phyloP scores from a whole-genome alignment of 2,329 filamentous ascomycete species.

The Colletotrichum cordylinicola region DNA sequence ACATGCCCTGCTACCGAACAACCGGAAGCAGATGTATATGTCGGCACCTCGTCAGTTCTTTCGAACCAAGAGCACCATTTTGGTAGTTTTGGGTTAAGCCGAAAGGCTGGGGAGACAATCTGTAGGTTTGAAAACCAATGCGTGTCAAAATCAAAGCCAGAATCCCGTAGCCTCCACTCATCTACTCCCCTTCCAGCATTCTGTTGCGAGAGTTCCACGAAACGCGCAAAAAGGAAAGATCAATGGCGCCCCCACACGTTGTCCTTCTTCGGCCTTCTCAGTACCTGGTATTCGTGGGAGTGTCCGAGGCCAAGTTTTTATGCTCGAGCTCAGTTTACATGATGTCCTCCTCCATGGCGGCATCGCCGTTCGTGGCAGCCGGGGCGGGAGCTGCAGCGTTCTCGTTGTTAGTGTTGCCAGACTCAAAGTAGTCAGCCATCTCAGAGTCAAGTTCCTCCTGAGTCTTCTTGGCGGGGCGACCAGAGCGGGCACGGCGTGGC shows the following conservation, averaged over 20 bases:
- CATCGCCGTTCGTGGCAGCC: constrained; percentile 55
- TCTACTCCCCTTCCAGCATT: constrained; percentile 12
- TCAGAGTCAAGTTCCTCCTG: constrained; percentile 95
- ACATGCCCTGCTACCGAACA: constrained; percentile 8
- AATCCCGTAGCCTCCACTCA: constrained; percentile 9
- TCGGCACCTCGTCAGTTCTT: background rate
- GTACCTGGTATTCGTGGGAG: background rate
- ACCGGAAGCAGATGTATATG: constrained; percentile 1
- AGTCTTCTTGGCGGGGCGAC: constrained; percentile 82
- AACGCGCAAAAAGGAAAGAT: constrained; percentile 14
- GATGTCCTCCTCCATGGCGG: constrained; percentile 72
- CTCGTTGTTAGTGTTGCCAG: constrained; percentile 46
- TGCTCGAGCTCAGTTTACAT: constrained; percentile 37
- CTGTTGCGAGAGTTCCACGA: constrained; percentile 5
- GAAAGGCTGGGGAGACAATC: constrained; percentile 9
- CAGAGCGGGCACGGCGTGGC: constrained; percentile 60
- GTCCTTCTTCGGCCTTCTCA: background rate
- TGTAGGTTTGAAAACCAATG: constrained; percentile 17
- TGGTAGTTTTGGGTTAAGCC: constrained; percentile 8
- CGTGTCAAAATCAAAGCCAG: constrained; percentile 13
- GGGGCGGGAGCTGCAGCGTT: constrained; percentile 52
- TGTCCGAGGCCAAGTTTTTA: background rate
- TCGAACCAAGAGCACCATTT: background rate
- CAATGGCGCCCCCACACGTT: background rate
- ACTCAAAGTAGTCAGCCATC: constrained; percentile 93